Evolutionary conservation across 2,329 filamentous ascomycete genomes (phyloP).

Genomic region (Venturia oleaginea): DNA sequence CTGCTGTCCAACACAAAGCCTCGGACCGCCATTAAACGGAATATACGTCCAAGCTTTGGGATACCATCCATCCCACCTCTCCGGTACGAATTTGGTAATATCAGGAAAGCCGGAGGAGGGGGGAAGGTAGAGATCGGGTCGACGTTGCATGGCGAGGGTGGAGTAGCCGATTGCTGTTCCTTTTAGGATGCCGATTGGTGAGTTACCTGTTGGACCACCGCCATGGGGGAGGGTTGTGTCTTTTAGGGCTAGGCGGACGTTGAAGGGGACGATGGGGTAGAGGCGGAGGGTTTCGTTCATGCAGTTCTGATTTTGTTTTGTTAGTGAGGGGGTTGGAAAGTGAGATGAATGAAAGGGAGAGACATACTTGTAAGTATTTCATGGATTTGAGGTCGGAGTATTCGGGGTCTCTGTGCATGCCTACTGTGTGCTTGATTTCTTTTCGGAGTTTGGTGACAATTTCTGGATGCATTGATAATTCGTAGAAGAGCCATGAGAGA

Average conservation of each 20-base stretch:
- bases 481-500: slow-evolving; percentile 74
- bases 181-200: slow-evolving; percentile 36
- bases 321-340: not conserved
- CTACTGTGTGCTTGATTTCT: slow-evolving; percentile 63
- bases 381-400: slow-evolving; percentile 80
- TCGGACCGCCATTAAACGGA: slow-evolving; percentile 40
- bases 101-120: slow-evolving; percentile 31
- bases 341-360: not conserved
- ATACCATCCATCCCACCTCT: slow-evolving; percentile 42
- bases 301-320: slow-evolving; percentile 22
- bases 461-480: slow-evolving; percentile 63
- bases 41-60: slow-evolving; percentile 41
- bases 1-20: slow-evolving; percentile 44
- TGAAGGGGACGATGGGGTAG: slow-evolving; percentile 42
- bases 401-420: slow-evolving; percentile 49
- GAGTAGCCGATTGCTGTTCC: slow-evolving; percentile 39
- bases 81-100: slow-evolving; percentile 35
- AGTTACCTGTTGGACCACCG: slow-evolving; percentile 35
- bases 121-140: slow-evolving; percentile 40
- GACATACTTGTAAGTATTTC: slow-evolving; percentile 55
- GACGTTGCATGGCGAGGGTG: slow-evolving; percentile 40
- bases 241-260: slow-evolving; percentile 37
- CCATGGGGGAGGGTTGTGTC: slow-evolving; percentile 42
- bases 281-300: slow-evolving; percentile 37
- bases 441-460: slow-evolving; percentile 58